Percentiles rank a stretch among this genome's conserved stretches.
Evolutionary conservation across 2,329 filamentous ascomycete species (phyloP).

Genomic region (Pseudogymnoascus sp.): DNA sequence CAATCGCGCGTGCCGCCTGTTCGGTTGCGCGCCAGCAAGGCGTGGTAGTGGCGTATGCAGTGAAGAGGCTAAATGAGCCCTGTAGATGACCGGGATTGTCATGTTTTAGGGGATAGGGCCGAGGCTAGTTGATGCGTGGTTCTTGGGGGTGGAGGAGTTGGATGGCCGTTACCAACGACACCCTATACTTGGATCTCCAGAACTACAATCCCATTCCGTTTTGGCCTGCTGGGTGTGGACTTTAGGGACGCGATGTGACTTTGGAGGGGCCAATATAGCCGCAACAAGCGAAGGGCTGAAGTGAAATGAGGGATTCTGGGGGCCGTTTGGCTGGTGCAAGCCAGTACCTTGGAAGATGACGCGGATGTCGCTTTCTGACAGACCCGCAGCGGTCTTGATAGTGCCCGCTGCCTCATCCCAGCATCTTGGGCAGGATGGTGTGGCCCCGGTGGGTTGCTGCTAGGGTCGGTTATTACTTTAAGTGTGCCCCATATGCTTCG

Average conservation of each 20-base stretch:
- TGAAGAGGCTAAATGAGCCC: background rate
- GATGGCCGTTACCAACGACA: background rate
- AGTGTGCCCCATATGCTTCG: background rate
- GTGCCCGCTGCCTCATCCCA: background rate
- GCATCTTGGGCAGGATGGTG: background rate
- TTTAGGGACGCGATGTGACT: background rate
- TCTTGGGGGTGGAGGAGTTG: background rate
- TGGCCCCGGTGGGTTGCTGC: background rate
- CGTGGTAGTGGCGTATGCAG: background rate
- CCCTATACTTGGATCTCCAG: background rate
- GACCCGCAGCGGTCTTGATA: background rate
- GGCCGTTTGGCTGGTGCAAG: background rate
- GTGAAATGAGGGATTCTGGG: background rate
- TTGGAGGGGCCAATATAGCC: background rate
- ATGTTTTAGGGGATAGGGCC: background rate
- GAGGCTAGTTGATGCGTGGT: background rate
- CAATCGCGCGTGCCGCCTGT: background rate
- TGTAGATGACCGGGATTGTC: background rate
- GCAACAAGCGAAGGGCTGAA: background rate
- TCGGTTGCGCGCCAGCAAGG: background rate
- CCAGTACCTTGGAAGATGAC: background rate
- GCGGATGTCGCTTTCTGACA: background rate
- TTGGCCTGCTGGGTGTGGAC: background rate
- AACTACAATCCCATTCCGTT: background rate
- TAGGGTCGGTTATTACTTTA: slow-evolving; percentile 3